These are phyloP conservation scores for Protomyces inouyei DNA, from an alignment of 1,139 yeast species.

Conservation along the genomic window DNA sequence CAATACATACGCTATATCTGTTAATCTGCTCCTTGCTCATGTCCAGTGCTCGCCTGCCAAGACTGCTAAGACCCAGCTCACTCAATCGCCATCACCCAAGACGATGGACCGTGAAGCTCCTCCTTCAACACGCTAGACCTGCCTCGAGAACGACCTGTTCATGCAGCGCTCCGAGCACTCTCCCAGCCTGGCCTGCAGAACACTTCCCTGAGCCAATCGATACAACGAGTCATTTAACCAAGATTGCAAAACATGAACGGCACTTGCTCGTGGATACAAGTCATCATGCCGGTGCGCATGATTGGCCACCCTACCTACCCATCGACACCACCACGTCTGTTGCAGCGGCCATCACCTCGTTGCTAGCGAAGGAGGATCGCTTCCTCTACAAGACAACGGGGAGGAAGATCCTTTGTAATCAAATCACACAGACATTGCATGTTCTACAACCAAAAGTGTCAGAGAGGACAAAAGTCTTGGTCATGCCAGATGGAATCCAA, in stretches of 20 bases:
- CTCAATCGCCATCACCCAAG: too few relatives aligned
- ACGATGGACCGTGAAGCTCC: too few relatives aligned
- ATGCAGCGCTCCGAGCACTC: neutral
- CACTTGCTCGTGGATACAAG: neutral
- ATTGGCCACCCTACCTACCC: neutral
- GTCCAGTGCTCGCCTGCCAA: too few relatives aligned
- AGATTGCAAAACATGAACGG: neutral
- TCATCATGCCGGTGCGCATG: neutral
- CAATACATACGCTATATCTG: too few relatives aligned
- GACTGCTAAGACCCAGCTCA: too few relatives aligned
- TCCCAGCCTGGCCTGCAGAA: neutral
- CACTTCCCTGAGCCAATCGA: neutral
- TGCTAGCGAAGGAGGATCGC: neutral
- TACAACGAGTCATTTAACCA: neutral
- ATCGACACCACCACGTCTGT: neutral
- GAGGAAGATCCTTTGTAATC: neutral
- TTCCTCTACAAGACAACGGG: neutral
- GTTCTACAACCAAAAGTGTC: neutral
- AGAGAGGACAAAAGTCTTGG: neutral
- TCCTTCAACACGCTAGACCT: neutral
- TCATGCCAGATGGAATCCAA: neutral
- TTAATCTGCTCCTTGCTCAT: too few relatives aligned
- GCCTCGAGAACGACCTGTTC: neutral
- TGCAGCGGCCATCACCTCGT: neutral
- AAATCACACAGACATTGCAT: neutral